A percentile compares a stretch with the other conserved stretches of the same genome.
Conservation (phyloP, 352 stramenopile species). For the Elongisporangium undulatum region DNA sequence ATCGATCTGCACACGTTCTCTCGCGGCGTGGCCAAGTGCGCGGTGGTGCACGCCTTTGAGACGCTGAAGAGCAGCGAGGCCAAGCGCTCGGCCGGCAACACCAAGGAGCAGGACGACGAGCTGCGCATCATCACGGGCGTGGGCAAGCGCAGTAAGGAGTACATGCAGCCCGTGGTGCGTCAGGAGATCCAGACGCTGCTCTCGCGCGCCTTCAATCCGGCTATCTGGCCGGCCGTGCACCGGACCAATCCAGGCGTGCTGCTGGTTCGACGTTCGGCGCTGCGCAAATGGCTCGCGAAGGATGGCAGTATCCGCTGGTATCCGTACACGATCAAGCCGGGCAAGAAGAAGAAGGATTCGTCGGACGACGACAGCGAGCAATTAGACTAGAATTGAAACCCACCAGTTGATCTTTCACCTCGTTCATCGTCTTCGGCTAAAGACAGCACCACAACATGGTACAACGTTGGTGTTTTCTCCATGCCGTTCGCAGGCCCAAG, state of each 20-base stretch:
- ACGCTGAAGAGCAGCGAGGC: slow-evolving; percentile 19
- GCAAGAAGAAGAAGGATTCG: too few relatives aligned
- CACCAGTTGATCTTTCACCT: too few relatives aligned
- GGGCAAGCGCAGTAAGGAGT: slow-evolving; percentile 52
- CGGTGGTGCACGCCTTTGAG: slow-evolving; percentile 61
- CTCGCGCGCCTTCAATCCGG: slow-evolving; percentile 35
- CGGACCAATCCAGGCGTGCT: slow-evolving; percentile 58
- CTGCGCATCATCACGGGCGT: slow-evolving; percentile 74
- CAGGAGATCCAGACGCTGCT: slow-evolving; percentile 52
- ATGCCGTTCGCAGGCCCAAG: too few relatives aligned
- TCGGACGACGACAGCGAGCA: background rate
- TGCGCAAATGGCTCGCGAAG: slow-evolving; percentile 56
- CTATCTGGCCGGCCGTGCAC: slow-evolving; percentile 44
- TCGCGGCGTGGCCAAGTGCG: slow-evolving; percentile 56
- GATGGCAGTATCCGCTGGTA: slow-evolving; percentile 23
- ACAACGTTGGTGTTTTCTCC: too few relatives aligned
- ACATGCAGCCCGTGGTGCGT: slow-evolving; percentile 52
- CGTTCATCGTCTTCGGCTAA: too few relatives aligned
- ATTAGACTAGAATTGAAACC: too few relatives aligned
- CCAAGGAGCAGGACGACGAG: slow-evolving; percentile 26
- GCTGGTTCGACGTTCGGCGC: slow-evolving; percentile 38
- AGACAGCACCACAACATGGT: too few relatives aligned
- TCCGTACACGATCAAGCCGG: background rate
- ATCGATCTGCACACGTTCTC: slow-evolving; percentile 75
- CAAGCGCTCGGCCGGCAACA: background rate